Evolutionary conservation across 2,329 filamentous ascomycete genomes (phyloP), one percentile per base, ranked within the genome.

Genomic region (Sporothrix brasiliensis): DNA sequence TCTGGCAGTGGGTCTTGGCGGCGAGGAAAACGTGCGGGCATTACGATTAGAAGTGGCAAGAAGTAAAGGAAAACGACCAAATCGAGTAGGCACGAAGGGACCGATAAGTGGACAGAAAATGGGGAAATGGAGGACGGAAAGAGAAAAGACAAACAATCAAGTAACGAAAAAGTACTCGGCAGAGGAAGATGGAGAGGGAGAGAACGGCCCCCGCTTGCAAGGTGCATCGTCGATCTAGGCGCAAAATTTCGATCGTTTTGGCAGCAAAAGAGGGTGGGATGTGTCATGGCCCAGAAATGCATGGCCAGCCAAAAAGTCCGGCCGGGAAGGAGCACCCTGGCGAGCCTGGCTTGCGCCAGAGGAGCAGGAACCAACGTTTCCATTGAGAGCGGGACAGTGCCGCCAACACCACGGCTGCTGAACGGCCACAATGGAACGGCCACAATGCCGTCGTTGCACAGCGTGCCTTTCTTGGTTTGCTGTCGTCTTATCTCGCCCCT

Each of bases 161-260:
- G n/a, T 47, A 52, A 52, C 27, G 21, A 21, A 49, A 60, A 24
- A 50, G 41, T 34, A 21, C 34, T 34, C 6, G 53, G 67, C 16
- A 49, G n/a, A 63, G 50, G 41, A 27, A 39, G 41, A 52, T 14
- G 52, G 27, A 39, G 41, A 52, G n/a, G 52, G 27, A 58, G 60
- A 61, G 19, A 67, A 14, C 24, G 11, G 41, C 44, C 68, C 50
- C 56, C 34, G 60, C 50, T 60, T 39, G 44, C 47, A 27, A 9
- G 21, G 34, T 19, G 19, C 19, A 56, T 60, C 16, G 61, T 67
- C 70, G 70, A 71, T 71, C 70, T 19, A 49, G 21, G 60, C 44
- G 52, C 70, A 69, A 71, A 71, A 30, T 39, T 16, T 56, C 70
- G 70, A 71, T 71, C 70, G 60, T 66, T 49, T 50, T 6, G 3